phyloP scores from a whole-genome alignment of 106 monocot species.

The Dendrobium chrysotoxum region DNA sequence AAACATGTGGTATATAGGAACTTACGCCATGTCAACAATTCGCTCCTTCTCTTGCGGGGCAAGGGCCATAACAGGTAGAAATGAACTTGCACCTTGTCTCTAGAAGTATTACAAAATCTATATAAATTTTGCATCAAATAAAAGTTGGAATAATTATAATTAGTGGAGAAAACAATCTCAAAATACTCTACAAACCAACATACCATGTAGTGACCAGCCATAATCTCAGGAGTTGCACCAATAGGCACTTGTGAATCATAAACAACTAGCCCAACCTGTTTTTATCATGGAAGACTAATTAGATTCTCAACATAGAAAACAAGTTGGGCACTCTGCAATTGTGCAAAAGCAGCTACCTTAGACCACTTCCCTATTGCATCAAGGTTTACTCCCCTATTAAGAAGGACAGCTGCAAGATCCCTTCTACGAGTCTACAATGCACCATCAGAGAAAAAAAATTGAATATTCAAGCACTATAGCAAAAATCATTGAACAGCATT shows the following conservation, averaged over 20 bases:
- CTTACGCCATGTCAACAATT: slow-evolving; percentile 99
- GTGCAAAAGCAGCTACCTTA: slow-evolving; percentile 48
- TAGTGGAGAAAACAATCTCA: not conserved
- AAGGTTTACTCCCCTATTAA: slow-evolving; percentile 83
- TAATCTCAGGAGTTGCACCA: slow-evolving; percentile 89
- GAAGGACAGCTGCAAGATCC: slow-evolving; percentile 78
- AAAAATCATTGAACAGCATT: not conserved
- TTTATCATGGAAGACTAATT: slow-evolving; percentile 5
- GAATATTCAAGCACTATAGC: not conserved
- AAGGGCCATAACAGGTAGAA: slow-evolving; percentile 97
- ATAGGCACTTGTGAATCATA: slow-evolving; percentile 88
- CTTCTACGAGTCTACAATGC: slow-evolving; percentile 72
- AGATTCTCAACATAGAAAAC: not conserved
- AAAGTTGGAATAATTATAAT: slow-evolving; percentile 2
- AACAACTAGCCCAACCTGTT: slow-evolving; percentile 86
- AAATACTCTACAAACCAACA: not conserved
- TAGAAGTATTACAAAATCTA: slow-evolving; percentile 17
- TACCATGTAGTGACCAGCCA: slow-evolving; percentile 98
- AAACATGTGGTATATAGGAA: not conserved
- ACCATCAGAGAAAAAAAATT: not conserved
- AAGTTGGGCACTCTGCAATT: not conserved
- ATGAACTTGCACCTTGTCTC: slow-evolving; percentile 97
- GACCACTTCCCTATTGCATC: slow-evolving; percentile 95
- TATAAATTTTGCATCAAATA: not conserved
- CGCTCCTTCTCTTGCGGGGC: slow-evolving; percentile 98